A percentile compares a stretch with the other conserved stretches of the same genome.
These are phyloP conservation scores for Arthrobotrys megalospora DNA, from an alignment of 2,329 filamentous ascomycete genomes.

Conservation along the genomic window DNA sequence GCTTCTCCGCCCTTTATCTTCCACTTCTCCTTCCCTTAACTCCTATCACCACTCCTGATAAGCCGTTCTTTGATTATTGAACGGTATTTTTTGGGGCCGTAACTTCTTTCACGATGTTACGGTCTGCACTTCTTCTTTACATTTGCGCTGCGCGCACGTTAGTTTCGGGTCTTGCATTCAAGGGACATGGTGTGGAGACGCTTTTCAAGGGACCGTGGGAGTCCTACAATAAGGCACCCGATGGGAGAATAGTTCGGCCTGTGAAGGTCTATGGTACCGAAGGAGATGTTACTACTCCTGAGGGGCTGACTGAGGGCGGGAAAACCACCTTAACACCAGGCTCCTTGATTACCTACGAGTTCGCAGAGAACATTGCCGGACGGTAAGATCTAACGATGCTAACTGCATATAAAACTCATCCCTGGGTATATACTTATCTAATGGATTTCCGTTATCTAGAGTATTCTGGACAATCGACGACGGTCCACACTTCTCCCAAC, in stretches of 20 bases:
- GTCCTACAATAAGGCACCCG: constrained; percentile 67
- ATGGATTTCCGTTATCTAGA: constrained; percentile 62
- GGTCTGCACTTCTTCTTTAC: constrained; percentile 40
- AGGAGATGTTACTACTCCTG: constrained; percentile 65
- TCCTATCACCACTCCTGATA: constrained; percentile 5
- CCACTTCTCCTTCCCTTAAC: background rate
- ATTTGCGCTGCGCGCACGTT: constrained; percentile 48
- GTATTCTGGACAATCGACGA: constrained; percentile 47
- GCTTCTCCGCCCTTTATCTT: constrained; percentile 43
- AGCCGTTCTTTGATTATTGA: constrained; percentile 23
- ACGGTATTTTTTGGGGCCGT: constrained; percentile 32
- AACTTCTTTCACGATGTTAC: constrained; percentile 55
- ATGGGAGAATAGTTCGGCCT: constrained; percentile 67
- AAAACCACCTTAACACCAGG: constrained; percentile 65
- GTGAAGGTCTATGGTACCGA: constrained; percentile 66
- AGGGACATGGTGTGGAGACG: constrained; percentile 61
- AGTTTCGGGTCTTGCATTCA: constrained; percentile 45
- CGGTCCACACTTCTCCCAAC: constrained; percentile 11
- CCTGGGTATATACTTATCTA: constrained; percentile 61
- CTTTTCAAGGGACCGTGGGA: constrained; percentile 69
- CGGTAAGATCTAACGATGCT: constrained; percentile 64
- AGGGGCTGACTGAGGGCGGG: constrained; percentile 46
- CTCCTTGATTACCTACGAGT: constrained; percentile 67
- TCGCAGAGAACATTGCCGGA: constrained; percentile 68
- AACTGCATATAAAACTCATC: background rate